Evolutionary conservation across 495 filamentous ascomycete species (phyloP).

Genomic region (Immersiella caudata): DNA sequence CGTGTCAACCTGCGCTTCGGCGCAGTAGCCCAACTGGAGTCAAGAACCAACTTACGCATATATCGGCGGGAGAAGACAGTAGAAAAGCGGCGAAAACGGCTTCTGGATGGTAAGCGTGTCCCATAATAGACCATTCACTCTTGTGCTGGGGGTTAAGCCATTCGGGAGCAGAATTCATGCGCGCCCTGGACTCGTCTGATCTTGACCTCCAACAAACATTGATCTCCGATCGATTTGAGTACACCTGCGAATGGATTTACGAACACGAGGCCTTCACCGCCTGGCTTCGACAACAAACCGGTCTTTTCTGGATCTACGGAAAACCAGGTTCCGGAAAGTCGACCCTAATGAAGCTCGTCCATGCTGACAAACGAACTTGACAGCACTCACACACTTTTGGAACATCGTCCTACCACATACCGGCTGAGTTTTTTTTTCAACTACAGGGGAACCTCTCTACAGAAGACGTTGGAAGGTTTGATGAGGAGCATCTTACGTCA

Average conservation of each 20-base stretch:
- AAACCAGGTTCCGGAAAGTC: constrained; percentile 56
- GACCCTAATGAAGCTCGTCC: constrained; percentile 51
- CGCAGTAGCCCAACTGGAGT: background rate
- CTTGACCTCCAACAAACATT: background rate
- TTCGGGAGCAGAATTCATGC: background rate
- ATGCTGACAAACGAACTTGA: constrained; percentile 5
- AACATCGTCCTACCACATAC: background rate
- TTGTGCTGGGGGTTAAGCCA: background rate
- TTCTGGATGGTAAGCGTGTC: no score
- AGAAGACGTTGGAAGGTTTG: constrained; percentile 49
- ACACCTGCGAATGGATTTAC: constrained; percentile 11
- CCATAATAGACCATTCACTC: no score
- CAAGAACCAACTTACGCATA: no score
- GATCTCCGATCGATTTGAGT: background rate
- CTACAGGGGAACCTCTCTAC: constrained; percentile 30
- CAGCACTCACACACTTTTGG: constrained; percentile 4
- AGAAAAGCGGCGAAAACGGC: no score
- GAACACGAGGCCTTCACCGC: background rate
- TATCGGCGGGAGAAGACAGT: no score
- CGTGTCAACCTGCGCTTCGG: background rate
- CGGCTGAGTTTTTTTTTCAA: constrained; percentile 16
- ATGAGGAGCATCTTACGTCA: constrained; percentile 26
- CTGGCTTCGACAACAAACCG: constrained; percentile 11
- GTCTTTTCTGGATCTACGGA: constrained; percentile 49
- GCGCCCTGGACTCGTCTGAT: background rate